Evolutionary conservation across 148 eudicot species (phyloP).

Genomic region (Camellia lanceoleosa): DNA sequence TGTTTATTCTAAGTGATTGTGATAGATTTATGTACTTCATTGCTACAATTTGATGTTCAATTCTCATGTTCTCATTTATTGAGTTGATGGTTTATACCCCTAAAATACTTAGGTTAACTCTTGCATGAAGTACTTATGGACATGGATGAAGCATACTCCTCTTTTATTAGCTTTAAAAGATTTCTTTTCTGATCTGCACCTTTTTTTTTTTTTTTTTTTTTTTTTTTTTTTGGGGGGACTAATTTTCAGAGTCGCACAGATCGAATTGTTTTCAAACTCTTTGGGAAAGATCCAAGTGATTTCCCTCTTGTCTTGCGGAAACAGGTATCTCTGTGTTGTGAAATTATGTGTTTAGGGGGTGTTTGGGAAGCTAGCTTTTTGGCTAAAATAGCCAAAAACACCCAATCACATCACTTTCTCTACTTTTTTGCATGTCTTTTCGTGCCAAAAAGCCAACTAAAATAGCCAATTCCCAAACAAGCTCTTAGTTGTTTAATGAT

Average conservation of each 20-base stretch:
- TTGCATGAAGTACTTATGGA: not conserved
- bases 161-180: not conserved
- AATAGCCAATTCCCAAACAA: too few relatives aligned
- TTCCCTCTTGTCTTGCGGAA: slow-evolving; percentile 64
- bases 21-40: not conserved
- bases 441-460: too few relatives aligned
- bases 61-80: not conserved
- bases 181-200: slow-evolving; percentile 5
- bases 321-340: slow-evolving; percentile 46
- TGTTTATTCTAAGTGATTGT: not conserved
- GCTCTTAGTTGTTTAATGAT: not conserved
- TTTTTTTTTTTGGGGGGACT: not conserved
- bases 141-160: not conserved
- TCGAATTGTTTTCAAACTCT: slow-evolving; percentile 85
- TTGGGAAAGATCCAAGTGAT: slow-evolving; percentile 90
- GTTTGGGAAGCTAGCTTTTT: too few relatives aligned
- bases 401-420: too few relatives aligned
- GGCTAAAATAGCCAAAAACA: too few relatives aligned
- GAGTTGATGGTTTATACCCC: not conserved
- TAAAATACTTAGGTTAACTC: not conserved
- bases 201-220: not conserved
- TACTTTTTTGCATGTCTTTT: too few relatives aligned
- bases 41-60: not conserved
- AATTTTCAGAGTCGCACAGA: slow-evolving; percentile 75
- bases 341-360: not conserved